Evolutionary conservation across 169 alveolate species (phyloP), one percentile per base, ranked within the genome.

Genomic region (Babesia sp.): DNA sequence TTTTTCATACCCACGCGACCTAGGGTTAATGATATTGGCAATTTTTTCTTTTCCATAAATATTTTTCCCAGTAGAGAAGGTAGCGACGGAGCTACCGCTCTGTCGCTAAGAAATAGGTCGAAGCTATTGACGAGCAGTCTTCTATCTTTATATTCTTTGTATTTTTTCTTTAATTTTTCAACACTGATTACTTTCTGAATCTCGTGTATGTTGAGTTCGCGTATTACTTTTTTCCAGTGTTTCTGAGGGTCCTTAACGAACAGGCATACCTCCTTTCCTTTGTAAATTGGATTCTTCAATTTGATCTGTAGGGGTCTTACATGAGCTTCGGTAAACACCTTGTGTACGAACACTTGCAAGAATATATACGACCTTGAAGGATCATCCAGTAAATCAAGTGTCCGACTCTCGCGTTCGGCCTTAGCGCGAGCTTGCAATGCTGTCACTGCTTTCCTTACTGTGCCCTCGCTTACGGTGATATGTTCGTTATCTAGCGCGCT

Each of bases 211-310:
- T 71, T 71, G 28, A 61, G 41, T 14, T 55, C 78, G 33, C 31
- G 29, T 0, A 79, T 16, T 26, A 61, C 71, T 33, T 70, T 36
- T 64, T 79, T 79, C 87, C 87, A 79, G 31, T 56, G 54, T 37
- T 79, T 71, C 60, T 79, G 87, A 0, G 87, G 87, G 53, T 79
- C 87, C 70, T 79, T 79, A 9, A 79, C 87, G 39, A 79, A 61
- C 6, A 79, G 54, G 41, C 87, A 79, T 8, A 79, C 70, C 16
- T 79, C 87, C 71, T 71, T 70, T 14, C 77, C 83, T 2, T 31
- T n/a, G 63, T 79, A 79, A 28, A 79, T 79, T 24, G 87, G 78
- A 24, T 79, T 42, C 31, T 58, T 28, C 39, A 79, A 45, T 41
- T 68, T 45, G 14, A 77, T 77, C 41, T 69, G 48, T 45, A 77